Conservation (phyloP, 495 filamentous ascomycete genomes). For the Opeltia flavorubescens region DNA sequence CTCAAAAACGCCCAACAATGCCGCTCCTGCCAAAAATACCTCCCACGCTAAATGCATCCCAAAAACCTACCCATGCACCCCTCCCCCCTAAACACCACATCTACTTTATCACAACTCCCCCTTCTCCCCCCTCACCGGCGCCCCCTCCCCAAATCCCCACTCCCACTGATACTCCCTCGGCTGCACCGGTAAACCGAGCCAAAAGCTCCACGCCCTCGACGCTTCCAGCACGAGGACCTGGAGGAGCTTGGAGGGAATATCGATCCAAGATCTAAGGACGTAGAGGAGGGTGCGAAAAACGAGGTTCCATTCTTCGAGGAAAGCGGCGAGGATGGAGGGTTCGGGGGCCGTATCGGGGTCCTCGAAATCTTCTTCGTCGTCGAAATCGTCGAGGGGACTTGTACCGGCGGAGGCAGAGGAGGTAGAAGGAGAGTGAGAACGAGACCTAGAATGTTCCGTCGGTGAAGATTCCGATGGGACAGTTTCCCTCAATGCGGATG, state of each 20-base stretch:
- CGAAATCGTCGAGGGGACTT: conserved; percentile 20
- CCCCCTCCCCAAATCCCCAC: neutral
- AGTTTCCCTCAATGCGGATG: conserved; percentile 9
- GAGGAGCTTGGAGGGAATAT: conserved; percentile 53
- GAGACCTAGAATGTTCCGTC: neutral
- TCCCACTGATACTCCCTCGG: conserved; percentile 44
- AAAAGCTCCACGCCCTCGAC: conserved; percentile 55
- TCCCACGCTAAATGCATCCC: neutral
- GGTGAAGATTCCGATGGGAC: conserved; percentile 14
- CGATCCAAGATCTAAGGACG: conserved; percentile 57
- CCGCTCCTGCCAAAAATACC: no score
- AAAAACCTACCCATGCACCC: neutral
- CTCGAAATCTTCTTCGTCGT: conserved; percentile 26
- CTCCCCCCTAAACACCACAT: neutral
- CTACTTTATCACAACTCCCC: neutral
- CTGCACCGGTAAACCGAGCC: conserved; percentile 60
- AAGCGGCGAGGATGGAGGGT: conserved; percentile 37
- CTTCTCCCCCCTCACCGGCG: neutral
- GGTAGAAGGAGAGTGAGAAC: neutral
- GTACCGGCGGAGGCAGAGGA: conserved; percentile 14
- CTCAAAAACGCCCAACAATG: no score
- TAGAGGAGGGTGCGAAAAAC: conserved; percentile 47
- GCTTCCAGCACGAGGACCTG: conserved; percentile 46
- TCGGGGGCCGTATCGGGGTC: conserved; percentile 14
- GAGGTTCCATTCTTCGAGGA: conserved; percentile 46